These are phyloP conservation scores for Gnaphalium uliginosum DNA, from an alignment of 129 eudicot genomes.

Conservation along the genomic window DNA sequence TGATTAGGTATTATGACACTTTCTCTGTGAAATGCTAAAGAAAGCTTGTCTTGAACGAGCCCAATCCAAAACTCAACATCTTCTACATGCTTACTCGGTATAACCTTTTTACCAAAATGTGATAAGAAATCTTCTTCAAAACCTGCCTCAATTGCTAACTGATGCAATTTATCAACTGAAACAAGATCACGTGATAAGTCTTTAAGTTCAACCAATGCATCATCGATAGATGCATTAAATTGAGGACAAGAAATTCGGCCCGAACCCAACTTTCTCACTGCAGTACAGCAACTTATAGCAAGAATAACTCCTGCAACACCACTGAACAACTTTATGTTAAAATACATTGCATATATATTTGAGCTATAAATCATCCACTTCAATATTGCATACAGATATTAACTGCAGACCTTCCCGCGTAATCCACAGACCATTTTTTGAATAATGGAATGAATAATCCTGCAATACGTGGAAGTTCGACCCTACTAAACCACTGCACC, in stretches of 20 bases:
- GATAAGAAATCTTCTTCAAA: constrained; percentile 63
- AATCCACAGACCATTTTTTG: constrained; percentile 64
- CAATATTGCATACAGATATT: too few species aligned
- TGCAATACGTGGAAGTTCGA: constrained; percentile 54
- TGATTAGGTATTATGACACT: constrained; percentile 47
- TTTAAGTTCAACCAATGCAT: constrained; percentile 47
- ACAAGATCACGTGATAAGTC: constrained; percentile 50
- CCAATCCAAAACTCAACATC: constrained; percentile 73
- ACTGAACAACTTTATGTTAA: constrained; percentile 47
- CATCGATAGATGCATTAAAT: constrained; percentile 40
- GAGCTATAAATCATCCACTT: not conserved
- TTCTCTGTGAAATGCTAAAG: constrained; percentile 60
- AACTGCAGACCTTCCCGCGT: constrained; percentile 67
- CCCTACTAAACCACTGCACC: constrained; percentile 52
- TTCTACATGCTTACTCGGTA: constrained; percentile 52
- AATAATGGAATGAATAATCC: constrained; percentile 58
- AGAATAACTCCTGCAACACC: constrained; percentile 72
- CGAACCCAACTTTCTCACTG: constrained; percentile 50
- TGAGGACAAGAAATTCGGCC: constrained; percentile 45
- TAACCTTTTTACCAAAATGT: constrained; percentile 61
- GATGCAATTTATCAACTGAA: constrained; percentile 54
- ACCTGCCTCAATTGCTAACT: constrained; percentile 62
- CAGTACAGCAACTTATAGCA: constrained; percentile 60
- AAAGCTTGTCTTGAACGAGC: constrained; percentile 52
- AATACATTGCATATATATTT: not conserved